phyloP scores from a whole-genome alignment of 352 stramenopile genomes.

The Pythium brassicae region DNA sequence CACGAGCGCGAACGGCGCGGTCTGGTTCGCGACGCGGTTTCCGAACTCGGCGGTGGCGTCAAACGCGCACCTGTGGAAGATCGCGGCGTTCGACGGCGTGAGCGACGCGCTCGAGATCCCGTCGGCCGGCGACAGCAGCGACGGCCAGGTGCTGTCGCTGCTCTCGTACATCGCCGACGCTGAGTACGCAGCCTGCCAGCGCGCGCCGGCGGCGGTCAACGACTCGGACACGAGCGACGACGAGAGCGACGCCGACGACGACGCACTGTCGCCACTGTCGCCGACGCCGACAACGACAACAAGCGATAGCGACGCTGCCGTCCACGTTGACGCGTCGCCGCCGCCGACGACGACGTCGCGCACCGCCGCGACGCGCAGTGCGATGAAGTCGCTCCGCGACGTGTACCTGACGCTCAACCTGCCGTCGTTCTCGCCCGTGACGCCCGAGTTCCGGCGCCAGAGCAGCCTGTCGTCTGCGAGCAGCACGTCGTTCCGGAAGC shows the following conservation, averaged over 20 bases:
- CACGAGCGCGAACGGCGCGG: conserved; percentile 33
- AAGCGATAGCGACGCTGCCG: too few relatives aligned
- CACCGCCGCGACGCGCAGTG: conserved; percentile 51
- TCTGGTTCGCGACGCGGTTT: conserved; percentile 81
- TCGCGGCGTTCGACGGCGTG: conserved; percentile 53
- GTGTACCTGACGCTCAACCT: conserved; percentile 64
- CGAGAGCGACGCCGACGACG: conserved; percentile 27
- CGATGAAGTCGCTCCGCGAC: conserved; percentile 64
- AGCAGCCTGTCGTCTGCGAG: conserved; percentile 5
- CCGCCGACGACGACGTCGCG: conserved; percentile 22
- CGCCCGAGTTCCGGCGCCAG: conserved; percentile 15
- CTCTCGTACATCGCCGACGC: conserved; percentile 83
- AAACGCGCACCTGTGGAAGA: conserved; percentile 81
- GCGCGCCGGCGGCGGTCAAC: conserved; percentile 39
- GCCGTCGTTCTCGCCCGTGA: conserved; percentile 62
- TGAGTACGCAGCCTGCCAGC: conserved; percentile 73
- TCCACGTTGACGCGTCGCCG: too few relatives aligned
- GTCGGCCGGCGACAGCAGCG: conserved; percentile 48
- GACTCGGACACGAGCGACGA: conserved; percentile 32
- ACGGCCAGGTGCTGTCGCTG: conserved; percentile 74
- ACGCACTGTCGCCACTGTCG: not conserved
- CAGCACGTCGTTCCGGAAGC: not conserved
- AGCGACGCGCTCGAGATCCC: conserved; percentile 54
- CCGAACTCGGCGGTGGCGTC: conserved; percentile 70
- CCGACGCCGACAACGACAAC: not conserved